Percentiles rank a stretch among this genome's conserved stretches.
Conservation (phyloP, 352 stramenopile genomes). For the Globisporangium paddicum region DNA sequence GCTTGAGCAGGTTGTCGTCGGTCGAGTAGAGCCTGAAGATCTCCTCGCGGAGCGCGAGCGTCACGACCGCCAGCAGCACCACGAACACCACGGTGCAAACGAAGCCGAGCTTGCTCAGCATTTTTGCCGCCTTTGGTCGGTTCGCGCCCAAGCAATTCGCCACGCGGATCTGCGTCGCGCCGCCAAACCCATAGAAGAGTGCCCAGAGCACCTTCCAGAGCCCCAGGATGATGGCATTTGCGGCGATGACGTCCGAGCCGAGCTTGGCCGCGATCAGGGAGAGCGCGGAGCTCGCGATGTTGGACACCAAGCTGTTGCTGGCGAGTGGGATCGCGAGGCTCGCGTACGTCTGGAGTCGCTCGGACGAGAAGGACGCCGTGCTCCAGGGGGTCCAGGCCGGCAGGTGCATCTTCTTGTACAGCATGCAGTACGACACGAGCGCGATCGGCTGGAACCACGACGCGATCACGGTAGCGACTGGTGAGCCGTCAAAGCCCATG, state of each 20-base stretch:
- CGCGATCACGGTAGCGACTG: constrained; percentile 66
- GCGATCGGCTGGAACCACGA: no score
- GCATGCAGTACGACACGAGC: constrained; percentile 75
- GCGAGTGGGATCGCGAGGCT: constrained; percentile 57
- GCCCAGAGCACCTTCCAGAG: constrained; percentile 67
- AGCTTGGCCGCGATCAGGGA: constrained; percentile 68
- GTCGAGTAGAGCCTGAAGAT: constrained; percentile 47
- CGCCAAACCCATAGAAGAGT: constrained; percentile 77
- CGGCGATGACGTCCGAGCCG: constrained; percentile 68
- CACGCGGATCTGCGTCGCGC: constrained; percentile 75
- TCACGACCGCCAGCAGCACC: constrained; percentile 28
- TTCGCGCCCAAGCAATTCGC: constrained; percentile 65
- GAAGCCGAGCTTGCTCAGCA: constrained; percentile 58
- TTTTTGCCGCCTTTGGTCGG: constrained; percentile 58
- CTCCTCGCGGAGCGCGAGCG: constrained; percentile 25
- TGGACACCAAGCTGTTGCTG: constrained; percentile 64
- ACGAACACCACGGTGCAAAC: constrained; percentile 49
- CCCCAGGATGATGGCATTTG: constrained; percentile 65
- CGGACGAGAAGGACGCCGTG: constrained; percentile 39
- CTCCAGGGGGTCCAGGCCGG: constrained; percentile 69
- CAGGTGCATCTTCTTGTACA: constrained; percentile 70
- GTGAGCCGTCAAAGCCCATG: constrained; percentile 74
- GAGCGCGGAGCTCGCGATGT: constrained; percentile 66
- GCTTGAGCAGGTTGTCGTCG: constrained; percentile 37
- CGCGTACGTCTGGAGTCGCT: constrained; percentile 59